Percentiles rank a stretch among this genome's conserved stretches.
Evolutionary conservation across 1,139 yeast genomes (phyloP).

Genomic region (Geotrichum aggregatum): DNA sequence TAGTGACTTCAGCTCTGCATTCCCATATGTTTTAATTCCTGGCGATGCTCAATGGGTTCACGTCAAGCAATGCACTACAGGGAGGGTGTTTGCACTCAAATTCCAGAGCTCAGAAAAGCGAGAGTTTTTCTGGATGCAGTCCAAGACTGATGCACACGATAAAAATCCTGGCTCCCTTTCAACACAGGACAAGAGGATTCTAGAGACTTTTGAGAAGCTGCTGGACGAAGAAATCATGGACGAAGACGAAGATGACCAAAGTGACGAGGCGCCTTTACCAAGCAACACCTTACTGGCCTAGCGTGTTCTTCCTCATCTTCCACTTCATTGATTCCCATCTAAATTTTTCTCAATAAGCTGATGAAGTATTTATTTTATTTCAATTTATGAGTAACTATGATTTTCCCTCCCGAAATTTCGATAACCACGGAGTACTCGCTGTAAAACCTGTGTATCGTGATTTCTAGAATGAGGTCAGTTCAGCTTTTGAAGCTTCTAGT

Average conservation of each 20-base stretch:
- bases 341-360: neutral
- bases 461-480: no score
- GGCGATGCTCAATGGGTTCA: constrained; percentile 88
- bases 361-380: neutral
- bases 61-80: constrained; percentile 69
- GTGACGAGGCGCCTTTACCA: constrained; percentile 16
- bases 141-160: constrained; percentile 55
- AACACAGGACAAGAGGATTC: constrained; percentile 54
- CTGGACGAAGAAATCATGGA: constrained; percentile 12
- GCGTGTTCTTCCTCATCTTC: neutral
- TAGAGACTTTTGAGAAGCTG: constrained; percentile 43
- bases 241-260: constrained; percentile 12
- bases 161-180: constrained; percentile 51
- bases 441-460: no score
- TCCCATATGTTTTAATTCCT: constrained; percentile 75
- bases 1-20: constrained; percentile 41
- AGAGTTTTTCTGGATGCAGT: constrained; percentile 89
- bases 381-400: no score
- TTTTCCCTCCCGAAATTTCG: no score
- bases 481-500: no score
- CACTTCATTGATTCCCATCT: no score
- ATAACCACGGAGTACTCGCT: no score
- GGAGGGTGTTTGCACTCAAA: constrained; percentile 79
- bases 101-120: constrained; percentile 81
- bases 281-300: neutral